phyloP scores from a whole-genome alignment of 805 yeast genomes.

The Wickerhamomyces strasburgensis region DNA sequence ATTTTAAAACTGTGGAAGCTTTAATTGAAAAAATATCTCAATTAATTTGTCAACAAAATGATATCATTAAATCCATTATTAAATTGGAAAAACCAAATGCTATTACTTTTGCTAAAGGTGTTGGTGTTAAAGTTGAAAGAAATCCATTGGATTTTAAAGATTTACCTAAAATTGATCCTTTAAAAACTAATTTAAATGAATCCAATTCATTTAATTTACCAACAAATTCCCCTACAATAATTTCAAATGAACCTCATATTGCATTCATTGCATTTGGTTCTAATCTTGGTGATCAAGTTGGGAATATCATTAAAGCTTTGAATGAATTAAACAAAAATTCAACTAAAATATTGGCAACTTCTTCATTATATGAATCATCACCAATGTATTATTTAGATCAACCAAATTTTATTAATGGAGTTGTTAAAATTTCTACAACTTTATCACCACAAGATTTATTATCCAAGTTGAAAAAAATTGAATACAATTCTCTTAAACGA shows the following conservation, averaged over 20 bases:
- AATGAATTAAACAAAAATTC: constrained; percentile 35
- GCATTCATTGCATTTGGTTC: constrained; percentile 88
- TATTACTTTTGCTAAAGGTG: constrained; percentile 78
- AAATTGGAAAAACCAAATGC: constrained; percentile 86
- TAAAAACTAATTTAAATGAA: constrained; percentile 1
- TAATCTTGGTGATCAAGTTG: constrained; percentile 68
- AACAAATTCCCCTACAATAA: constrained; percentile 32
- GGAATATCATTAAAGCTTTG: constrained; percentile 56
- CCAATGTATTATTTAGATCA: constrained; percentile 91
- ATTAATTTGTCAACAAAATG: constrained; percentile 38
- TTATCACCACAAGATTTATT: constrained; percentile 64
- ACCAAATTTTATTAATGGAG: constrained; percentile 80
- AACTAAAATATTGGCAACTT: constrained; percentile 48
- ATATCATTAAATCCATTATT: constrained; percentile 42
- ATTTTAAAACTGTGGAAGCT: constrained; percentile 92
- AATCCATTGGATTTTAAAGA: constrained; percentile 35
- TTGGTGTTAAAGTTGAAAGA: constrained; percentile 74
- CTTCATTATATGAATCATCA: constrained; percentile 79
- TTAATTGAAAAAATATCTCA: constrained; percentile 70
- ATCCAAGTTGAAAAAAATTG: constrained; percentile 62
- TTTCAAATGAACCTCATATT: constrained; percentile 31
- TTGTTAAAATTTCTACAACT: constrained; percentile 55
- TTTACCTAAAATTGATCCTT: constrained; percentile 15
- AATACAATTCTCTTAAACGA: constrained; percentile 64
- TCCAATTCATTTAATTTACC: constrained; percentile 15